phyloP scores from a whole-genome alignment of 2,329 filamentous ascomycete species.

The Pseudogymnoascus sp. region DNA sequence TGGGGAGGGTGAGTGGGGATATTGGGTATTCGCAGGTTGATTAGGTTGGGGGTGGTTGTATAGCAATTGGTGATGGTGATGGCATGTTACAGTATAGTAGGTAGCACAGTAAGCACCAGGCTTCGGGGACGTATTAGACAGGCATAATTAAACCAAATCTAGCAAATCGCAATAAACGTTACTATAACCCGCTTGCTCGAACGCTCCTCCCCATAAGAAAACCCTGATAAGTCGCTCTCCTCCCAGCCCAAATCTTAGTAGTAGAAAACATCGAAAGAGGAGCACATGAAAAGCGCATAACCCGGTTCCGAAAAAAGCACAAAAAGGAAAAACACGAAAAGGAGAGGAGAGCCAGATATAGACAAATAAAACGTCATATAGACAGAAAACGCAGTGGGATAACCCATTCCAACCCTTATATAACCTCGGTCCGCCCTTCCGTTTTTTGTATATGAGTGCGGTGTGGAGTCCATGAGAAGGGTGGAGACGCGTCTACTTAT shows the following conservation, averaged over 20 bases:
- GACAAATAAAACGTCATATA: not conserved
- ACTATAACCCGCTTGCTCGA: not conserved
- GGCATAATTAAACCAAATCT: not conserved
- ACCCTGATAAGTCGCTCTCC: not conserved
- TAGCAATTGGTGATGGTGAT: not conserved
- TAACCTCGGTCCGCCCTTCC: not conserved
- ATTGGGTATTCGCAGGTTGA: conserved; percentile 54
- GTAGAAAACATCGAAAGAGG: not conserved
- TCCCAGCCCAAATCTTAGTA: not conserved
- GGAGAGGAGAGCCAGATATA: not conserved
- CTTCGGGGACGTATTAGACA: not conserved
- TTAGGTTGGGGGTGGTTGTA: not conserved
- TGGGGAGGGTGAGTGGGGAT: conserved; percentile 51
- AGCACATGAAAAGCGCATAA: not conserved
- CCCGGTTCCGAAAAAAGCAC: not conserved
- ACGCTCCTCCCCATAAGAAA: not conserved
- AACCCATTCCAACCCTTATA: not conserved
- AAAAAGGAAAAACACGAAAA: not conserved
- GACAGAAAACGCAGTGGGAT: not conserved
- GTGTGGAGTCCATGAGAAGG: not conserved
- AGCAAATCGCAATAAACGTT: not conserved
- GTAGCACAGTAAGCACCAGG: not conserved
- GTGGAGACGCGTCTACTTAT: not conserved
- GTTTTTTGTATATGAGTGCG: not conserved
- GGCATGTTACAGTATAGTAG: not conserved